phyloP scores from a whole-genome alignment of 495 filamentous ascomycete genomes.

The Aspergillus hancockii region DNA sequence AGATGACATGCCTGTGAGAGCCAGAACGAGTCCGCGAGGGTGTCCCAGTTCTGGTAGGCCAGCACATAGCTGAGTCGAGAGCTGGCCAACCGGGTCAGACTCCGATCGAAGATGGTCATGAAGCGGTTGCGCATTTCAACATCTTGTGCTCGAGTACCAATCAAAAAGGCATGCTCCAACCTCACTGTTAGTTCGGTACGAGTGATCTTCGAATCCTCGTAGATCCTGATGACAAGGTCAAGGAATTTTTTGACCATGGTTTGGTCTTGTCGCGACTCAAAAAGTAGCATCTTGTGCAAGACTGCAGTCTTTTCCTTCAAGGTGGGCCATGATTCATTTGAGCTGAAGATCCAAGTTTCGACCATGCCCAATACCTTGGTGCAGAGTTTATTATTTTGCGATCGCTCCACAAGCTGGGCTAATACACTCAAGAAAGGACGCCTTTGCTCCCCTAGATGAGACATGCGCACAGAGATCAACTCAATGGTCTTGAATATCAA shows the following conservation, averaged over 20 bases:
- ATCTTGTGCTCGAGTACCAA: constrained; percentile 90
- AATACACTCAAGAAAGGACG: constrained; percentile 92
- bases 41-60: constrained; percentile 96
- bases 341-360: constrained; percentile 93
- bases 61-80: constrained; percentile 85
- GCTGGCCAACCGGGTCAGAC: constrained; percentile 82
- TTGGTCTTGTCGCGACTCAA: constrained; percentile 79
- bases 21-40: constrained; percentile 92
- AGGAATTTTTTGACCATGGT: constrained; percentile 89
- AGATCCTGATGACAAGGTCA: constrained; percentile 93
- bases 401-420: constrained; percentile 92
- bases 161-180: constrained; percentile 95
- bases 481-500: constrained; percentile 94
- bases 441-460: constrained; percentile 86
- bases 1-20: constrained; percentile 90
- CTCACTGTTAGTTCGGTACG: constrained; percentile 93
- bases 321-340: constrained; percentile 89
- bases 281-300: constrained; percentile 93
- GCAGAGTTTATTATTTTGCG: constrained; percentile 78
- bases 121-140: constrained; percentile 97
- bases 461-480: constrained; percentile 86
- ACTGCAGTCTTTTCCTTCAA: constrained; percentile 98
- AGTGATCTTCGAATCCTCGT: constrained; percentile 93
- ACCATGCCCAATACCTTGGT: constrained; percentile 91
- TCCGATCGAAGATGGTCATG: constrained; percentile 90